Percentiles rank a stretch among this genome's conserved stretches.
phyloP scores from a whole-genome alignment of 257 asterid genomes.

The Sherardia arvensis region DNA sequence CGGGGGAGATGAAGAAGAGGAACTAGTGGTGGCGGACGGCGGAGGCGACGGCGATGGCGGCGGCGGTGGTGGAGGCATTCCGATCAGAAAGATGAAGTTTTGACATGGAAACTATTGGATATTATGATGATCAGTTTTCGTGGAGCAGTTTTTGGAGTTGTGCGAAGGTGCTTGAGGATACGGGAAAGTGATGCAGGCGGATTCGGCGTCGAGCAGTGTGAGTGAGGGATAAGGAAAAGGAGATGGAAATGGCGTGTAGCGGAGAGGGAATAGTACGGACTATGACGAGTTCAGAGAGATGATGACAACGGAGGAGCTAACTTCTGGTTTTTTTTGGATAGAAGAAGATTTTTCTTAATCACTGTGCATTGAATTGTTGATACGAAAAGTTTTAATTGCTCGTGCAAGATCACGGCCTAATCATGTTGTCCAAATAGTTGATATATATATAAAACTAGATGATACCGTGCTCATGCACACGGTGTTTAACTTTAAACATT shows the following conservation, averaged over 20 bases:
- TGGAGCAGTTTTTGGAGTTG: neutral
- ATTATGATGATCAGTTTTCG: neutral
- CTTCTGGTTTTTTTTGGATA: neutral
- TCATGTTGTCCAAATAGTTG: no score
- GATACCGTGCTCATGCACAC: no score
- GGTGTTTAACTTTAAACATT: no score
- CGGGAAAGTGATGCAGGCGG: neutral
- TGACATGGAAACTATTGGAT: slow-evolving; percentile 8
- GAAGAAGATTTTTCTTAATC: no score
- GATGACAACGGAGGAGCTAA: neutral
- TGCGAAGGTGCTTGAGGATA: neutral
- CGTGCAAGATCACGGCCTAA: no score
- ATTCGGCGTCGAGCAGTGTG: neutral
- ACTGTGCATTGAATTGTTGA: no score
- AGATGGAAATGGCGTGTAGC: slow-evolving; percentile 2
- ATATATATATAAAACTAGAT: no score
- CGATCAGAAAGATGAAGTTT: neutral
- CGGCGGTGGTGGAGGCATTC: slow-evolving; percentile 11
- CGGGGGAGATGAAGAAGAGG: slow-evolving; percentile 9
- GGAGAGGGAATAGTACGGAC: neutral
- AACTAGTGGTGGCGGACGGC: slow-evolving; percentile 3
- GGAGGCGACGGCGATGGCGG: neutral
- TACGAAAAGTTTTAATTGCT: no score
- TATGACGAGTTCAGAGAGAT: neutral
- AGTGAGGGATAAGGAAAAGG: neutral